phyloP scores from a whole-genome alignment of 371 early-diverging fungal species.

The Mucor ambiguus region DNA sequence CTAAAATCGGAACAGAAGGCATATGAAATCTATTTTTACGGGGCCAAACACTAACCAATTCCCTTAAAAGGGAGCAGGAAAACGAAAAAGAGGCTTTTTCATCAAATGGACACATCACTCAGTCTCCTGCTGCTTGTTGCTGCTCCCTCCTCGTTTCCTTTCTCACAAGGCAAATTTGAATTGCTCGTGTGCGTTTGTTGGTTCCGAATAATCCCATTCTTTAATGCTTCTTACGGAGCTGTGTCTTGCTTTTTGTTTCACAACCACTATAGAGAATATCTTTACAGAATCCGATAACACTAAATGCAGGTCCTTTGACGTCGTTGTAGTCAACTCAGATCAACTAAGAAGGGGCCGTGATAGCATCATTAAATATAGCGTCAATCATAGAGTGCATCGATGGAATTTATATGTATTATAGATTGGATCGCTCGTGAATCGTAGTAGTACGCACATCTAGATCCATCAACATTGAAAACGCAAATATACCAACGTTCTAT shows the following conservation, averaged over 20 bases:
- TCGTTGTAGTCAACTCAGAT: background rate
- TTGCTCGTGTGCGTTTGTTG: background rate
- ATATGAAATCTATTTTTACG: constrained; percentile 15
- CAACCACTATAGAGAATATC: background rate
- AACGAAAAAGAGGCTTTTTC: constrained; percentile 4
- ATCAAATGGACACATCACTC: background rate
- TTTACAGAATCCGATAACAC: constrained; percentile 12
- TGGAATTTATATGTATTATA: background rate
- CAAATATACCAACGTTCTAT: background rate
- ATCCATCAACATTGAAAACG: background rate
- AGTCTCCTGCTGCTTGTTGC: background rate
- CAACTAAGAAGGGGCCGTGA: background rate
- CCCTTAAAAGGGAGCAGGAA: background rate
- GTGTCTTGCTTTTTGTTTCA: constrained; percentile 8
- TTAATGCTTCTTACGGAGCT: background rate
- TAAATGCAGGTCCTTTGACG: constrained; percentile 4
- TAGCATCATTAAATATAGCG: background rate
- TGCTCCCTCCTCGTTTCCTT: background rate
- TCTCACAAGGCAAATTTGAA: background rate
- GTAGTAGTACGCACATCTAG: background rate
- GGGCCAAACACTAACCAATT: background rate
- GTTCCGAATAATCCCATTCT: constrained; percentile 5
- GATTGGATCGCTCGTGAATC: background rate
- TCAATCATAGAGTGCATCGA: background rate
- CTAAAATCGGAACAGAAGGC: constrained; percentile 18